These are phyloP conservation scores for Aethionema arabicum DNA, from an alignment of 345 rosid genomes.

Conservation along the genomic window DNA sequence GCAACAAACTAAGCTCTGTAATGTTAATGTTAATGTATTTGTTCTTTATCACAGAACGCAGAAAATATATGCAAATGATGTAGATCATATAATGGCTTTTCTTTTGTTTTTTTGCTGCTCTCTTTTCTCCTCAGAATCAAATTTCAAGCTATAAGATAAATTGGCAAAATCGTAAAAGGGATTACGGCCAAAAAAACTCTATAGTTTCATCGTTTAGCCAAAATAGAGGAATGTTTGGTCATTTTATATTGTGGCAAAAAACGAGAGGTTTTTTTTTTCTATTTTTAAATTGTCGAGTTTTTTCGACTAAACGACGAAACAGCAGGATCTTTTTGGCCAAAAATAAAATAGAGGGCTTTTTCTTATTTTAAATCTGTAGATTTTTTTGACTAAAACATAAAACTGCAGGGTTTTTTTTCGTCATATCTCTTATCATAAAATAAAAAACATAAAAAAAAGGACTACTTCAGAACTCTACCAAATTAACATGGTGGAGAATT, in stretches of 20 bases:
- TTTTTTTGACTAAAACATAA: too few relatives aligned
- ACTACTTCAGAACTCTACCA: background rate
- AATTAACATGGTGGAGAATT: slow-evolving; percentile 11
- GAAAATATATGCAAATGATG: background rate
- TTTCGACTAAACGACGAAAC: too few relatives aligned
- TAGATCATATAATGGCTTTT: background rate
- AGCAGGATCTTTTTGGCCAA: too few relatives aligned
- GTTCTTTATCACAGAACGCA: slow-evolving; percentile 8
- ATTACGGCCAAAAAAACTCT: too few relatives aligned
- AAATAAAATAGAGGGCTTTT: too few relatives aligned
- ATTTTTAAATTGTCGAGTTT: too few relatives aligned
- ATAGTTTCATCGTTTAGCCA: too few relatives aligned
- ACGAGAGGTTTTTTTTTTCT: too few relatives aligned
- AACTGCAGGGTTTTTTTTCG: too few relatives aligned
- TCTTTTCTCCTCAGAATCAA: slow-evolving; percentile 1
- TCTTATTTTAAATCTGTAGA: too few relatives aligned
- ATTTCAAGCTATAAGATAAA: background rate
- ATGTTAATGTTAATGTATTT: background rate
- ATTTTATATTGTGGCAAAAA: too few relatives aligned
- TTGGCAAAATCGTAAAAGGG: background rate
- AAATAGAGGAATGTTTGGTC: too few relatives aligned
- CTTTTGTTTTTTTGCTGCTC: background rate
- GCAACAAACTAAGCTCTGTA: slow-evolving; percentile 10
- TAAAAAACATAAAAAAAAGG: background rate
- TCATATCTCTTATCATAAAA: background rate